These are phyloP conservation scores for Pseudomassariella vexata DNA, from an alignment of 2,329 filamentous ascomycete genomes.

Conservation along the genomic window DNA sequence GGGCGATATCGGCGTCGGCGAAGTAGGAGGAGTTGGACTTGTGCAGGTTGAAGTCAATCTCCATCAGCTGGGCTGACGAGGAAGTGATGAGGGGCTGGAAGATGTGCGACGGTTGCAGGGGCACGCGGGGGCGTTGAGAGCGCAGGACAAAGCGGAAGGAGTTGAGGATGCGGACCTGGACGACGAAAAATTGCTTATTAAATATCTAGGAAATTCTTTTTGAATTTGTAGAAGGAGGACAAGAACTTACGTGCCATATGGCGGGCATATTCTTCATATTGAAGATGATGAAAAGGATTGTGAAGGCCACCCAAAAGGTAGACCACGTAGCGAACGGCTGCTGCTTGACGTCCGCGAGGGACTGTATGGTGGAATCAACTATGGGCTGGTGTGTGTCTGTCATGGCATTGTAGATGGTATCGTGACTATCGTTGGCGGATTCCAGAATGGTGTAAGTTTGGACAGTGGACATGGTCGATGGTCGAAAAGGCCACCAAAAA, in stretches of 20 bases:
- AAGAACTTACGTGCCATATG: slow-evolving; percentile 52
- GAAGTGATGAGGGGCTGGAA: slow-evolving; percentile 60
- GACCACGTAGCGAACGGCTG: slow-evolving; percentile 18
- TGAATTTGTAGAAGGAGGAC: not conserved
- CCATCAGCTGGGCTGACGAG: slow-evolving; percentile 53
- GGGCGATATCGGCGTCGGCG: slow-evolving; percentile 61
- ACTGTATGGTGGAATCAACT: no score
- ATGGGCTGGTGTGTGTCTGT: no score
- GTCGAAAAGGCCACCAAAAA: no score
- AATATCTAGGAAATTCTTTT: no score
- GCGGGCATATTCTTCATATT: slow-evolving; percentile 57
- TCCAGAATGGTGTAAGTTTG: no score
- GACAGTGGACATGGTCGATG: no score
- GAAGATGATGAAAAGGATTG: slow-evolving; percentile 34
- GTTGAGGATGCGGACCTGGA: slow-evolving; percentile 27
- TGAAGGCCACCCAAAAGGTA: slow-evolving; percentile 22
- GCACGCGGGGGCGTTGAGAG: slow-evolving; percentile 32
- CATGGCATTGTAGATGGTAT: no score
- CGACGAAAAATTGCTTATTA: no score
- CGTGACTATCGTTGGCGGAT: no score
- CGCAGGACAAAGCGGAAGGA: slow-evolving; percentile 38
- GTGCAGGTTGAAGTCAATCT: slow-evolving; percentile 69
- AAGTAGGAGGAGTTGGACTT: slow-evolving; percentile 70
- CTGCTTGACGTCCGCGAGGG: no score
- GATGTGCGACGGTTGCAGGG: slow-evolving; percentile 43